Conservation (phyloP, 345 rosid genomes). For the Kernera saxatilis region DNA sequence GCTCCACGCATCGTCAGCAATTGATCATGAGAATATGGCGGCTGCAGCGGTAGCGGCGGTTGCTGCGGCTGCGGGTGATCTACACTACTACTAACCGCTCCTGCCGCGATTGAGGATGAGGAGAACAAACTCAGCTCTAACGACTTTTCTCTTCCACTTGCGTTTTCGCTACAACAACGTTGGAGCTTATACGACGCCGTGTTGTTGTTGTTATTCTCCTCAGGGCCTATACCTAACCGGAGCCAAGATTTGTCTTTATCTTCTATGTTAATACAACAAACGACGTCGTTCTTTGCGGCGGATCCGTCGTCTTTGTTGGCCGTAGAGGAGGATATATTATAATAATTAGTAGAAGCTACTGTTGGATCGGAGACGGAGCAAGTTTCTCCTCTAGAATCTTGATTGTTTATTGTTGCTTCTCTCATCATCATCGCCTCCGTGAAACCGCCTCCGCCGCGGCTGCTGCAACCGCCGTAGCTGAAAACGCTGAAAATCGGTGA, state of each 20-base stretch:
- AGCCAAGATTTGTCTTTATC: slow-evolving; percentile 66
- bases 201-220: slow-evolving; percentile 15
- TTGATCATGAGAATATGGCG: slow-evolving; percentile 27
- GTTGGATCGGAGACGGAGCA: slow-evolving; percentile 47
- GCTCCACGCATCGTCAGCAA: slow-evolving; percentile 13
- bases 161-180: slow-evolving; percentile 30
- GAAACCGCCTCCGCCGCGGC: slow-evolving; percentile 31
- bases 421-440: slow-evolving; percentile 15
- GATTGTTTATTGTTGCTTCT: slow-evolving; percentile 28
- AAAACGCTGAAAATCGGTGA: slow-evolving; percentile 26
- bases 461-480: slow-evolving; percentile 27
- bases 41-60: neutral
- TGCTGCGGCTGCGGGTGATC: slow-evolving; percentile 1
- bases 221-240: slow-evolving; percentile 68
- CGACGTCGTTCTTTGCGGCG: slow-evolving; percentile 7
- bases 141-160: slow-evolving; percentile 36
- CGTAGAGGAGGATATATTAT: slow-evolving; percentile 36
- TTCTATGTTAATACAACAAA: slow-evolving; percentile 14
- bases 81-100: slow-evolving; percentile 9
- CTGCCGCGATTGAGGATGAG: slow-evolving; percentile 19
- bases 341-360: slow-evolving; percentile 11
- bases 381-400: slow-evolving; percentile 35
- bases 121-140: slow-evolving; percentile 71
- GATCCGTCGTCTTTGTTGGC: slow-evolving; percentile 30
- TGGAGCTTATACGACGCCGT: slow-evolving; percentile 22